Evolutionary conservation across 2,329 filamentous ascomycete species (phyloP).

Genomic region (Aphanocladium album): DNA sequence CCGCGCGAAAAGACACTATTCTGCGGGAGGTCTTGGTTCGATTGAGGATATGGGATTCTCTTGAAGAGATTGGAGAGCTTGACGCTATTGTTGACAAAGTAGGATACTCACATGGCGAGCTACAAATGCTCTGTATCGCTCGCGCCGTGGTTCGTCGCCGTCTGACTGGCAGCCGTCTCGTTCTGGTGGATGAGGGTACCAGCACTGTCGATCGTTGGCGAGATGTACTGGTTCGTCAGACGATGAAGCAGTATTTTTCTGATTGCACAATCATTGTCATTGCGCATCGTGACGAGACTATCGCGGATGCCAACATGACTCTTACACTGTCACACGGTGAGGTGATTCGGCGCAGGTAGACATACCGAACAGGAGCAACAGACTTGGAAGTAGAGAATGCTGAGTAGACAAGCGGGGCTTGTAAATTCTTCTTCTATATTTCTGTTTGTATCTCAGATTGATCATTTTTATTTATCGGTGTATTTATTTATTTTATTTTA

Average conservation of each 20-base stretch:
- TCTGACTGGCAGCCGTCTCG: neutral
- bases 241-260: neutral
- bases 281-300: neutral
- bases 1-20: neutral
- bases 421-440: no score
- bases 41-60: neutral
- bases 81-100: neutral
- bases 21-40: neutral
- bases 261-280: neutral
- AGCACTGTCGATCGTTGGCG: neutral
- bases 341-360: no score
- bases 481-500: no score
- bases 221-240: neutral
- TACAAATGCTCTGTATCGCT: neutral
- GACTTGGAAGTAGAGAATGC: no score
- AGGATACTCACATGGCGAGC: neutral
- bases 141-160: neutral
- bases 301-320: neutral
- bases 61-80: neutral
- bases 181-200: neutral
- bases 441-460: no score
- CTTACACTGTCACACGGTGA: no score
- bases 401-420: no score
- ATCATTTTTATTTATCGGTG: no score
- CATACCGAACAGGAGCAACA: no score